phyloP scores from a whole-genome alignment of 805 yeast genomes.

The Candida quercuum region DNA sequence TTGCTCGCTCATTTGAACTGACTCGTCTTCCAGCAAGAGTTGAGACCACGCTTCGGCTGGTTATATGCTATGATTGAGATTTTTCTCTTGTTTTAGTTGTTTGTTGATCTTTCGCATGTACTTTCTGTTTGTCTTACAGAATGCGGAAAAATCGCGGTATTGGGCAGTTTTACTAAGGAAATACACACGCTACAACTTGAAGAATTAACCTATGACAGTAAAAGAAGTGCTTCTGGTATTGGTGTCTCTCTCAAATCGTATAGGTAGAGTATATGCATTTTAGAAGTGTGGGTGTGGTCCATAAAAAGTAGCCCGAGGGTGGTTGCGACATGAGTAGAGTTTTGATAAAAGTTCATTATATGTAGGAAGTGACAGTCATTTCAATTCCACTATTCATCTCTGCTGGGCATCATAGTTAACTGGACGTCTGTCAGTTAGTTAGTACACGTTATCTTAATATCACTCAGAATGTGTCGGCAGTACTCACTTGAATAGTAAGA shows the following conservation, averaged over 20 bases:
- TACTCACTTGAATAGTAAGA: constrained; percentile 67
- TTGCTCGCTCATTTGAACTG: not conserved
- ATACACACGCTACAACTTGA: too few relatives aligned
- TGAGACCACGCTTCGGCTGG: not conserved
- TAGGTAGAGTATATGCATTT: too few relatives aligned
- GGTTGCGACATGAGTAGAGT: not conserved
- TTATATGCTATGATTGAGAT: too few relatives aligned
- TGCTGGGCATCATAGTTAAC: constrained; percentile 43
- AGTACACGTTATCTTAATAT: not conserved
- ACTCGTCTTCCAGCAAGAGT: too few relatives aligned
- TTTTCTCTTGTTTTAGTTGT: too few relatives aligned
- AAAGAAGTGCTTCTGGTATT: too few relatives aligned
- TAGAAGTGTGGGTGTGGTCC: not conserved
- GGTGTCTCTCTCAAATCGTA: too few relatives aligned
- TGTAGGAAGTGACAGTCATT: not conserved
- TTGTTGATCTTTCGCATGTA: too few relatives aligned
- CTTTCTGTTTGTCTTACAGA: too few relatives aligned
- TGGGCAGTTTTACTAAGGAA: too few relatives aligned
- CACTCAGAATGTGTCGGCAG: not conserved
- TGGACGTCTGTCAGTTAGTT: constrained; percentile 41
- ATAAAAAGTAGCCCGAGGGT: not conserved
- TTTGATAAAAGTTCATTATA: not conserved
- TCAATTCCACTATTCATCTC: constrained; percentile 3
- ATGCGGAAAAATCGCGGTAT: too few relatives aligned
- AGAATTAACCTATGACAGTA: too few relatives aligned